Evolutionary conservation across 2,329 filamentous ascomycete genomes (phyloP).

Genomic region (Ophiostoma tasmaniense): DNA sequence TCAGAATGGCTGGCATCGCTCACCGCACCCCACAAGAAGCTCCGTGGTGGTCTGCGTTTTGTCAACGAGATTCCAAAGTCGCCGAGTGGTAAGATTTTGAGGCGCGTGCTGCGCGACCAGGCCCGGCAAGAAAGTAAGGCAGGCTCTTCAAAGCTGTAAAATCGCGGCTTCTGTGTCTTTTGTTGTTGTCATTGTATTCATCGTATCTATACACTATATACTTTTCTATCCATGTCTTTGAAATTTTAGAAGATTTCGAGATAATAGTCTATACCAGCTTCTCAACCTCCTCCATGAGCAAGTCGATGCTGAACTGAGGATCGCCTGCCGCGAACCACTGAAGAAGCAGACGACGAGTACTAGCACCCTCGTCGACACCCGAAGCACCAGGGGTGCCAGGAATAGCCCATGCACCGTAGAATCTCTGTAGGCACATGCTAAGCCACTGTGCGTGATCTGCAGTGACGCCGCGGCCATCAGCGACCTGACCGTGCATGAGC

Average conservation of each 20-base stretch:
- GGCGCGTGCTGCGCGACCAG: conserved; percentile 35
- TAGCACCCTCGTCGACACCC: conserved; percentile 45
- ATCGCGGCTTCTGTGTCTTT: neutral
- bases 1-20: conserved; percentile 30
- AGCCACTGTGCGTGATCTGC: conserved; percentile 82
- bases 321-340: conserved; percentile 78
- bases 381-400: conserved; percentile 22
- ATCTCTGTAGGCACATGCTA: conserved; percentile 86
- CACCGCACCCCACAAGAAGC: conserved; percentile 49
- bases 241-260: neutral
- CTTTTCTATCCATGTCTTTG: neutral
- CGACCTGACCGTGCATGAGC: conserved; percentile 74
- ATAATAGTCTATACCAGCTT: conserved; percentile 46
- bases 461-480: conserved; percentile 65
- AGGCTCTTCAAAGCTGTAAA: conserved; percentile 34
- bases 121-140: conserved; percentile 31
- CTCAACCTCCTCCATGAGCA: conserved; percentile 82
- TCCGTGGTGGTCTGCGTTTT: conserved; percentile 64
- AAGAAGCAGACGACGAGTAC: conserved; percentile 60
- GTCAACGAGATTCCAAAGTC: conserved; percentile 65
- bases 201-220: neutral
- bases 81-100: conserved; percentile 43
- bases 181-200: neutral
- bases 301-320: conserved; percentile 69
- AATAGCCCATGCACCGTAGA: conserved; percentile 64